Base-by-base conservation (phyloP, 2,329 filamentous ascomycete genomes). In the Acephala macrosclerotiorum region DNA sequence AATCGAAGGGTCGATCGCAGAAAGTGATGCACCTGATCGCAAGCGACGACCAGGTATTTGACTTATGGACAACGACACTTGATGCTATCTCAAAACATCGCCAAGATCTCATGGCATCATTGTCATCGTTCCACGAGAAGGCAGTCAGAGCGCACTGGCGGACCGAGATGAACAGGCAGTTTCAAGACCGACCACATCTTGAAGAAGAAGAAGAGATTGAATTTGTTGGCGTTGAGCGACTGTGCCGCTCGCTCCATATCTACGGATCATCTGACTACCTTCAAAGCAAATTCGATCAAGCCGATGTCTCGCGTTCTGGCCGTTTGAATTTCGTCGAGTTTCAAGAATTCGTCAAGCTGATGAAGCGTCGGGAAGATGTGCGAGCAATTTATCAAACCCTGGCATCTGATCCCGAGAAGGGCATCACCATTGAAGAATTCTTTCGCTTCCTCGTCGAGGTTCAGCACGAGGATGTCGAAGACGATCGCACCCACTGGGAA, bases 11-110 rank as follows among this genome's bases (percentile, higher is more conserved):
- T 53, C 81, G 84, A 26, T 78, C 82, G 6, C 83, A 86, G 73
- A 97, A 97, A 78, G 90, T 90, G 9, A 88, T 98, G 82, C 94
- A 98, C 77, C 84, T 99, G 60, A 89, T 97, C 64, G 93, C 94
- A 29, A 90, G 90, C 12, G 89, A 91, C 67, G 83, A 89, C 56
- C 86, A 89, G 70, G 87, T 89, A 8, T 91, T 95, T 73, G 83
- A 88, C 35, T 83, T 92, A 29, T 98, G 95, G 96, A 93, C 90
- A 1, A 87, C 87, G 18, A 95, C 94, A 2, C 85, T 99, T 16
- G 91, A 97, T 66, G 88, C 90, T 60, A 91, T 98, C 70, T 91
- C 93, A 47, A 91, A 91, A 72, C 92, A 97, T 75, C 89, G 96
- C 62, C 93, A 96, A 69, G 92, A 94, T 62, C 87, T 96, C 73